Percentiles rank a stretch among this genome's conserved stretches.
phyloP scores from a whole-genome alignment of 208 protist species.

The Leishmania martiniquensis region DNA sequence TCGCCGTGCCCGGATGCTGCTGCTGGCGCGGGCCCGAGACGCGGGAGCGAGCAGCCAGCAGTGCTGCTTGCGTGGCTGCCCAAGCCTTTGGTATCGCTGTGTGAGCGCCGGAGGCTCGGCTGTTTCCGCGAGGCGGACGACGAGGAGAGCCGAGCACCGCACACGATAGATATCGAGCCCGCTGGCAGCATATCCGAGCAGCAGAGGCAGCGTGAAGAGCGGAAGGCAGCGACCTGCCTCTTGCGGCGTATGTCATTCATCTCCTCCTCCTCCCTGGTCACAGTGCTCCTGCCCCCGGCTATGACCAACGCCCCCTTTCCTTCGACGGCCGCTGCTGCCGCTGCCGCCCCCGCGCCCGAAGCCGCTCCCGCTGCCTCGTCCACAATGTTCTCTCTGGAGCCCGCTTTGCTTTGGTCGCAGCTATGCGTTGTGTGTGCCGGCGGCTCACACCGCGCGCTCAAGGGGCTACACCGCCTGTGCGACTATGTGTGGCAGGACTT shows the following conservation, averaged over 20 bases:
- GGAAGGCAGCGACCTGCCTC: constrained; percentile 6
- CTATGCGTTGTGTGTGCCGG: constrained; percentile 9
- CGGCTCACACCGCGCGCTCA: constrained; percentile 12
- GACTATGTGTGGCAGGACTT: constrained; percentile 30
- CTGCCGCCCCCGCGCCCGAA: neutral
- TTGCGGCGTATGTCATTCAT: constrained; percentile 29
- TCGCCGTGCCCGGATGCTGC: neutral
- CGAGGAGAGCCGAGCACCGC: neutral
- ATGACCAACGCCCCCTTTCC: constrained; percentile 1
- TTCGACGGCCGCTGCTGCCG: neutral
- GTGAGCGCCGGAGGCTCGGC: neutral
- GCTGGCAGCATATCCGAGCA: neutral
- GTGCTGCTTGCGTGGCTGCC: constrained; percentile 1
- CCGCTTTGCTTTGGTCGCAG: constrained; percentile 11
- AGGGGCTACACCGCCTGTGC: constrained; percentile 15
- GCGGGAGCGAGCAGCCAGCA: constrained; percentile 3
- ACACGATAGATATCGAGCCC: neutral
- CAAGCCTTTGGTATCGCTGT: constrained; percentile 5
- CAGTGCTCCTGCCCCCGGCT: neutral
- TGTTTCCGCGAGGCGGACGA: neutral
- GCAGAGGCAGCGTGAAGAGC: neutral
- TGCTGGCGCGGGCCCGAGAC: neutral
- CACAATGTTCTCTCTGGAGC: neutral
- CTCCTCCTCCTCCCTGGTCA: constrained; percentile 11
- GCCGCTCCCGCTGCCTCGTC: neutral